These are phyloP conservation scores for Chlorella ohadii DNA, from an alignment of 139 green algal species.

Conservation along the genomic window DNA sequence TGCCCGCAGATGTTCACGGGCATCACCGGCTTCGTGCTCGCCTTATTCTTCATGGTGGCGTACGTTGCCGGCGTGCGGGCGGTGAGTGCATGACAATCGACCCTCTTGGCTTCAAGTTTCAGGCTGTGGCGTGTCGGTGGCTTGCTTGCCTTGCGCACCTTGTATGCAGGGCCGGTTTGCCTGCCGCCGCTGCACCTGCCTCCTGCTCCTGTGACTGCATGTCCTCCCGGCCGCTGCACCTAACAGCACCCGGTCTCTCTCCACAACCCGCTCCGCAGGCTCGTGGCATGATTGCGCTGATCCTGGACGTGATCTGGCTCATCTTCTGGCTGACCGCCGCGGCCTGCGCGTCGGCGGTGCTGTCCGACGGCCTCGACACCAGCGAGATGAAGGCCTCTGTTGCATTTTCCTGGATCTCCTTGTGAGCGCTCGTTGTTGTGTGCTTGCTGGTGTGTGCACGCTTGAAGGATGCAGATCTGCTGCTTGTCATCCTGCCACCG, in stretches of 20 bases:
- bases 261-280: conserved; percentile 1
- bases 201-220: too few relatives aligned
- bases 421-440: not conserved
- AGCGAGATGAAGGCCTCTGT: conserved; percentile 16
- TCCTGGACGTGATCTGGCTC: conserved; percentile 1
- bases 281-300: conserved; percentile 1
- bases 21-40: conserved; percentile 19
- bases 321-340: conserved; percentile 32
- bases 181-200: too few relatives aligned
- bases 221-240: too few relatives aligned
- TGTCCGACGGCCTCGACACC: not conserved
- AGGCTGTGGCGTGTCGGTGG: too few relatives aligned
- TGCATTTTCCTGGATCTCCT: not conserved
- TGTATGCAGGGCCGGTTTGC: too few relatives aligned
- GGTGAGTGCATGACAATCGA: not conserved
- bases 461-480: too few relatives aligned
- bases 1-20: conserved; percentile 19
- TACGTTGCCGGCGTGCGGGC: not conserved
- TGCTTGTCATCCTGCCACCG: too few relatives aligned
- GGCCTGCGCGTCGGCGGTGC: not conserved
- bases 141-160: too few relatives aligned
- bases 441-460: too few relatives aligned
- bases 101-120: too few relatives aligned
- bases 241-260: too few relatives aligned
- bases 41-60: not conserved